Base-by-base conservation (phyloP, 1,284 basidiomycete species). In the Boletus smithii region DNA sequence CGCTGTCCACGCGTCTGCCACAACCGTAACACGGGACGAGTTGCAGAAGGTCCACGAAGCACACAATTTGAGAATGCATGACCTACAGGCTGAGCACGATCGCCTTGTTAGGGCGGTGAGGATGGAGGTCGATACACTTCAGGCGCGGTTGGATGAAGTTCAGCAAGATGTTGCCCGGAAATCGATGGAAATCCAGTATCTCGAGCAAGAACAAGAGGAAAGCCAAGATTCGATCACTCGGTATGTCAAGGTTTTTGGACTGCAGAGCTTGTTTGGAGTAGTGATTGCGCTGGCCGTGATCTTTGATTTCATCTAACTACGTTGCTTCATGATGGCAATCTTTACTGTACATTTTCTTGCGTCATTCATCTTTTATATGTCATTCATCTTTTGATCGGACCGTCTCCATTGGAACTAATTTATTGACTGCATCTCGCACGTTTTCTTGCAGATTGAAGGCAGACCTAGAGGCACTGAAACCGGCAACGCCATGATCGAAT, bases 41-140 rank as follows among this genome's bases (percentile, higher is more conserved):
- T 68, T 91, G 37, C 80, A 82, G 62, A 79, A 74, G 58, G 67
- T 85, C 63, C 85, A 89, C 56, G 85, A 88, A 62, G 88, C 87
- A 6, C 88, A 89, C 64, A 91, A 88, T 60, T 72, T 85, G 53
- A 91, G 86, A 70, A 70, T 93, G 58, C 74, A 85, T 53, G 88
- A 92, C 65, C 61, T 92, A 50, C 74, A 88, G 60, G 81, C 84
- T 26, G 79, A 79, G 37, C 81, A 91, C 58, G 81, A 84, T 41
- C 83, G 81, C 57, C 70, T 72, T 29, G 68, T 84, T 43, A 79
- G 77, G 57, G 73, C 62, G 17, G 48, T 88, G 39, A 76, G 72
- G 55, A 76, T 79, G 29, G 78, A 90, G 58, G 74, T 89, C 29
- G 80, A 85, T 38, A 69, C 69, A n/a, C 72, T 79, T 13, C 70